Conservation (phyloP, 805 yeast species). For the Zygosaccharomyces lentus region DNA sequence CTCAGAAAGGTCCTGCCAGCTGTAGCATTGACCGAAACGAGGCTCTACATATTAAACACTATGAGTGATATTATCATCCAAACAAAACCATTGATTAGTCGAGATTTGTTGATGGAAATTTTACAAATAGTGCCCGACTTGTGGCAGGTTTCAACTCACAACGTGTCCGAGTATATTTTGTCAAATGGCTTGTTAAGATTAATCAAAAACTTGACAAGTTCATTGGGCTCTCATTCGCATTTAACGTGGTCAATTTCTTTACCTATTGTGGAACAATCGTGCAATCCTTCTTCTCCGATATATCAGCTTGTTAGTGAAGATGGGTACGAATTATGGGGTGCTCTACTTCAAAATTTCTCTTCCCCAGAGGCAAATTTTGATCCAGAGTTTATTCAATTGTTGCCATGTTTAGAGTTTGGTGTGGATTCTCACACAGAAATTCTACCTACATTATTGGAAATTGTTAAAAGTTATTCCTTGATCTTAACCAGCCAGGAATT, state of each 20-base stretch:
- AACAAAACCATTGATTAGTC: constrained; percentile 59
- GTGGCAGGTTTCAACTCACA: constrained; percentile 59
- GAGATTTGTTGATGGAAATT: constrained; percentile 47
- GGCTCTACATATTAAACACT: constrained; percentile 65
- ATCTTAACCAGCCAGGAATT: constrained; percentile 39
- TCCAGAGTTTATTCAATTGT: constrained; percentile 41
- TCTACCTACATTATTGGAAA: constrained; percentile 56
- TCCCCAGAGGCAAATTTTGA: constrained; percentile 25
- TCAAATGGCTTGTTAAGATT: constrained; percentile 52
- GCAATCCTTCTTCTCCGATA: constrained; percentile 55
- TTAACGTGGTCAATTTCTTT: constrained; percentile 52
- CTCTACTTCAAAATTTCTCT: constrained; percentile 61
- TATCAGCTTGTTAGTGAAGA: constrained; percentile 70
- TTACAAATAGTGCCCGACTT: constrained; percentile 60
- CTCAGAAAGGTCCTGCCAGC: constrained; percentile 45
- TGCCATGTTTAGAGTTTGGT: constrained; percentile 53
- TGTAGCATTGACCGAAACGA: constrained; percentile 65
- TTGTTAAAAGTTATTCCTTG: constrained; percentile 59
- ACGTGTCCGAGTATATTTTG: constrained; percentile 37
- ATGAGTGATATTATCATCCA: constrained; percentile 58
- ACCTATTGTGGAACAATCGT: constrained; percentile 58
- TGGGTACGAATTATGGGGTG: constrained; percentile 81
- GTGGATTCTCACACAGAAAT: constrained; percentile 71
- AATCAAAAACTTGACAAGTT: constrained; percentile 50
- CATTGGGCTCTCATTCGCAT: constrained; percentile 51